Percentiles rank a stretch among this genome's conserved stretches.
phyloP scores from a whole-genome alignment of 306 rosid genomes.

The Carpinus viminea region DNA sequence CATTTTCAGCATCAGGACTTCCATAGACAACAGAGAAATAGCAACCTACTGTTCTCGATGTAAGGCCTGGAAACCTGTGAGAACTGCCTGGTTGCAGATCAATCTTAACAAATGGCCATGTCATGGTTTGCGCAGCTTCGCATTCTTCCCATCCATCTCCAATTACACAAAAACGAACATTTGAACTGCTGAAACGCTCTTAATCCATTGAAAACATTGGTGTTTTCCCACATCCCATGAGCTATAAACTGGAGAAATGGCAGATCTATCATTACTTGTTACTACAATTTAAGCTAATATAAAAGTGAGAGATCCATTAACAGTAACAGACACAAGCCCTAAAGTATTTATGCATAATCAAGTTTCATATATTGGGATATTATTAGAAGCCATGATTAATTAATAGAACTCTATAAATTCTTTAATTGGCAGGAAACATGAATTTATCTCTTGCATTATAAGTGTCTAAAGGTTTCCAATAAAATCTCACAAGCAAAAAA shows the following conservation, averaged over 20 bases:
- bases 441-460: not conserved
- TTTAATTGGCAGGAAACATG: conserved; percentile 4
- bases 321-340: not conserved
- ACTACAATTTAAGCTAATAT: not conserved
- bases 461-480: not conserved
- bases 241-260: conserved; percentile 70
- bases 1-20: conserved; percentile 42
- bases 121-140: conserved; percentile 75
- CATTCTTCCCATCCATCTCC: conserved; percentile 99
- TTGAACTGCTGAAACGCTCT: conserved; percentile 66
- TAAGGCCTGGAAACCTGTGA: conserved; percentile 94
- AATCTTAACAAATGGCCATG: conserved; percentile 85
- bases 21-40: conserved; percentile 84
- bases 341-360: not conserved
- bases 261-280: conserved; percentile 9
- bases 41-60: conserved; percentile 58
- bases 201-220: conserved; percentile 81
- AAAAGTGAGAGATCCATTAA: not conserved
- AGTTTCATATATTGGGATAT: not conserved
- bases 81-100: conserved; percentile 64
- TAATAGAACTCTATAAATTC: not conserved
- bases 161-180: conserved; percentile 75
- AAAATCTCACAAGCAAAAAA: not conserved
- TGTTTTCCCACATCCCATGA: conserved; percentile 85
- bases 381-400: not conserved